Evolutionary conservation across 108 stramenopile species (phyloP).

Genomic region (Pseudonitzschia delicatissima): DNA sequence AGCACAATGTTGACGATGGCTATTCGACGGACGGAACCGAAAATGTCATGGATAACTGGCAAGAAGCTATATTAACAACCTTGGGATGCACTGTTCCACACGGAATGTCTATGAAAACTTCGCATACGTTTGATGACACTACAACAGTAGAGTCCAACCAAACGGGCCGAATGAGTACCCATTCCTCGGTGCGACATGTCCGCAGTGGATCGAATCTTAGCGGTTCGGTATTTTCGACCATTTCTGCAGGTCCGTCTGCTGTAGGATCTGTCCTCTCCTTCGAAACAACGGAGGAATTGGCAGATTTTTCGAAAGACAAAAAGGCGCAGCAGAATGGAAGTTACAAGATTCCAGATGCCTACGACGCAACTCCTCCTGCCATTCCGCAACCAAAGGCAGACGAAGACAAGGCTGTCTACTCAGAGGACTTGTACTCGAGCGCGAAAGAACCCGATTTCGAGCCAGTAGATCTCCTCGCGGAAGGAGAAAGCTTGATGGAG

Average conservation of each 20-base stretch:
- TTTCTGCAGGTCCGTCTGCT: neutral
- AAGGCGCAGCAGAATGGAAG: neutral
- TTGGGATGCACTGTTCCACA: conserved; percentile 12
- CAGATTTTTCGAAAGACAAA: neutral
- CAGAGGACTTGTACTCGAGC: neutral
- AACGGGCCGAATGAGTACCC: neutral
- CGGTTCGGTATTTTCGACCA: conserved; percentile 2
- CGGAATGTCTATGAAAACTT: conserved; percentile 2
- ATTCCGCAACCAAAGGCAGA: neutral
- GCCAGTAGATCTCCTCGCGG: conserved; percentile 2
- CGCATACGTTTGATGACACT: neutral
- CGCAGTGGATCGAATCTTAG: conserved; percentile 6
- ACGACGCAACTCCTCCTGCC: neutral
- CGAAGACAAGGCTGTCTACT: neutral
- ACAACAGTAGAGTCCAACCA: neutral
- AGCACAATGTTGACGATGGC: neutral
- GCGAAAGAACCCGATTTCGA: conserved; percentile 4
- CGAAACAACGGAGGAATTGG: conserved; percentile 9
- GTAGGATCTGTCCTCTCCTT: neutral
- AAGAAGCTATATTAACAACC: neutral
- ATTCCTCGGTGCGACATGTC: neutral
- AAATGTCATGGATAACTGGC: conserved; percentile 7
- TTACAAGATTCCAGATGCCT: conserved; percentile 2
- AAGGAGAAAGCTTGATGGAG: neutral
- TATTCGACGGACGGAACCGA: conserved; percentile 7